A percentile compares a stretch with the other conserved stretches of the same genome.
Conservation (phyloP, 768 basidiomycete species). For the Naganishia friedmannii region DNA sequence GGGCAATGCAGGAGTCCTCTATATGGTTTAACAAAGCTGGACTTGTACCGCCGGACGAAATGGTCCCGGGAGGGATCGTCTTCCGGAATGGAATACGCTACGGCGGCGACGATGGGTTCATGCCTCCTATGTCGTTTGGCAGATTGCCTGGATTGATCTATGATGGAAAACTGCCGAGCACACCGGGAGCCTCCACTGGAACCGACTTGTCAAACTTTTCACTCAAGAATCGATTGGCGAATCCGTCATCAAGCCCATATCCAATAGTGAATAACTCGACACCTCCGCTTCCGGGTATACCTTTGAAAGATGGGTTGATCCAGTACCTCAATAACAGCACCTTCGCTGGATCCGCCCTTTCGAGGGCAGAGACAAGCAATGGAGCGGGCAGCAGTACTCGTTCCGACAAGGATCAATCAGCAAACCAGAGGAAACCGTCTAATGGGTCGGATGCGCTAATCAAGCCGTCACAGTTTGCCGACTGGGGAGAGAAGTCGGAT, state of each 20-base stretch:
- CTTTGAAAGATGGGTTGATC: neutral
- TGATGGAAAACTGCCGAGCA: conserved; percentile 26
- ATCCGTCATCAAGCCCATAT: neutral
- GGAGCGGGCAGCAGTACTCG: neutral
- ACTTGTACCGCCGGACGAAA: neutral
- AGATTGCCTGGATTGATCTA: conserved; percentile 26
- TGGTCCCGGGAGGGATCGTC: neutral
- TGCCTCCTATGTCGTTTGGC: conserved; percentile 29
- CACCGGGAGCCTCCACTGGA: conserved; percentile 9
- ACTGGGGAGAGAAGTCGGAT: conserved; percentile 4
- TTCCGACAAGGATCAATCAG: neutral
- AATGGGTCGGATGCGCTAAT: neutral
- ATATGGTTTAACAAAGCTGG: conserved; percentile 27
- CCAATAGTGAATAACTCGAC: neutral
- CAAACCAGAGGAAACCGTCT: neutral
- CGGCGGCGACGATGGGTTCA: conserved; percentile 27
- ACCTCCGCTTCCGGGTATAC: neutral
- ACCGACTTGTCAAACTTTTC: conserved; percentile 20
- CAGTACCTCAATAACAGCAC: neutral
- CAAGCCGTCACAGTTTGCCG: conserved; percentile 20
- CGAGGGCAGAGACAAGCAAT: neutral
- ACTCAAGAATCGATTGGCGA: conserved; percentile 12
- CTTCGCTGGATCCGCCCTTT: neutral
- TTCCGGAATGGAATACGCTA: conserved; percentile 30
- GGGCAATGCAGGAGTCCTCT: conserved; percentile 25